A percentile compares a stretch with the other conserved stretches of the same genome.
phyloP scores from a whole-genome alignment of 2,329 filamentous ascomycete genomes.

The Metarhizium album region DNA sequence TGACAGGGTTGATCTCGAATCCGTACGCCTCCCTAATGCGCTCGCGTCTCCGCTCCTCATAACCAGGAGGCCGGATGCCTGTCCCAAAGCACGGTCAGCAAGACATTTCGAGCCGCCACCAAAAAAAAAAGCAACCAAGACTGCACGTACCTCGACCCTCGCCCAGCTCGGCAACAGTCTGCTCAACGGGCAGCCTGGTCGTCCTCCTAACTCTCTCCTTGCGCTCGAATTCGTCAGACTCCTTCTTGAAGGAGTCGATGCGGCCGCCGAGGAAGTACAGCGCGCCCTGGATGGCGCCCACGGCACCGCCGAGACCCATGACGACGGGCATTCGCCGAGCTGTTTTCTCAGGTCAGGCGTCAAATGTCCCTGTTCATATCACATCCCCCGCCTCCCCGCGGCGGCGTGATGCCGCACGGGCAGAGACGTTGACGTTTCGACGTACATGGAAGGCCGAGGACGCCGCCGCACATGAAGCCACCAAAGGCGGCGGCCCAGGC shows the following conservation, averaged over 20 bases:
- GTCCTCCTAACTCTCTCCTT: constrained; percentile 66
- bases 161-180: constrained; percentile 72
- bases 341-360: constrained; percentile 12
- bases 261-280: constrained; percentile 61
- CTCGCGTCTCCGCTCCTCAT: constrained; percentile 72
- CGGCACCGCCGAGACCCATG: constrained; percentile 51
- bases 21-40: constrained; percentile 81
- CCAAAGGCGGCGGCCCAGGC: constrained; percentile 62
- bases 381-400: no score
- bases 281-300: constrained; percentile 47
- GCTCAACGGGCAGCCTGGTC: constrained; percentile 62
- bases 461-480: constrained; percentile 64
- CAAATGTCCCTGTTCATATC: no score
- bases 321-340: constrained; percentile 53
- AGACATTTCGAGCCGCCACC: neutral
- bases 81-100: neutral
- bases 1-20: constrained; percentile 65
- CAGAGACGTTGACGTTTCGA: constrained; percentile 1
- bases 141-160: constrained; percentile 69
- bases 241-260: constrained; percentile 38
- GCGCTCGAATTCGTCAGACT: constrained; percentile 61
- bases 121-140: neutral
- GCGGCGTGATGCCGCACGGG: no score
- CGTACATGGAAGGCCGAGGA: constrained; percentile 64
- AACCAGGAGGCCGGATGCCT: constrained; percentile 76